Base-by-base conservation (phyloP, 1,284 basidiomycete genomes). In the Pseudozyma sp. region DNA sequence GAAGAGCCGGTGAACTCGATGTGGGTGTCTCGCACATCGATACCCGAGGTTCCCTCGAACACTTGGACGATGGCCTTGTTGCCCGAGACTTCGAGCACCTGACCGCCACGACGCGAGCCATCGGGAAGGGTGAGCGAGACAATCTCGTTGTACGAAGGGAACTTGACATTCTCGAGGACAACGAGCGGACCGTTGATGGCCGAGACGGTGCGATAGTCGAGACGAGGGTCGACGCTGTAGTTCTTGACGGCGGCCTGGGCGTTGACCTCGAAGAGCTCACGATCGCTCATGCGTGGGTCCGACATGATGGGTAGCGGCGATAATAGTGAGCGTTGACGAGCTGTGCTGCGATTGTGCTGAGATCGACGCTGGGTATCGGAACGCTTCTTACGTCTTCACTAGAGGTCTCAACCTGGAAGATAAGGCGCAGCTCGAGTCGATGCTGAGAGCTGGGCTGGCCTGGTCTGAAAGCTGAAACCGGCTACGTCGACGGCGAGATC, bases 141-240 rank as follows among this genome's bases (percentile, higher is more conserved):
- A 80, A 98, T 99, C 88, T 99, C 97, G 86, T 99, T 99, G 89
- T 97, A 99, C n/a, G 94, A 94, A 5, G 96, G 93, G 86, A 99
- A 99, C 77, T 98, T 98, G 89, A 99, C 97, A 85, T 99, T 97
- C 87, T 99, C 97, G 73, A 99, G 88, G 16, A 99, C 91, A 66
- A 99, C 97, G 56, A 99, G 88, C 52, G 85, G 84, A 51, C 94
- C 95, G 84, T 98, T 98, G 86, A 98, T 92, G 71, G 94, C 94
- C 82, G 94, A 94, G 58, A 97, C 94, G 45, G 94, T 97, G 68
- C 93, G 90, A 87, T 97, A 97, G 86, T 97, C 94, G 76, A 97
- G 88, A 85, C 95, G 92, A 49, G 95, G 96, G 80, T 97, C 86
- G 68, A 88, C 85, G 60, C 81, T 85, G 85, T 88, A 88, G 71